Evolutionary conservation across 2,329 filamentous ascomycete genomes (phyloP), one percentile per base, ranked within the genome.

Genomic region (Neopestalotiopsis sp.): DNA sequence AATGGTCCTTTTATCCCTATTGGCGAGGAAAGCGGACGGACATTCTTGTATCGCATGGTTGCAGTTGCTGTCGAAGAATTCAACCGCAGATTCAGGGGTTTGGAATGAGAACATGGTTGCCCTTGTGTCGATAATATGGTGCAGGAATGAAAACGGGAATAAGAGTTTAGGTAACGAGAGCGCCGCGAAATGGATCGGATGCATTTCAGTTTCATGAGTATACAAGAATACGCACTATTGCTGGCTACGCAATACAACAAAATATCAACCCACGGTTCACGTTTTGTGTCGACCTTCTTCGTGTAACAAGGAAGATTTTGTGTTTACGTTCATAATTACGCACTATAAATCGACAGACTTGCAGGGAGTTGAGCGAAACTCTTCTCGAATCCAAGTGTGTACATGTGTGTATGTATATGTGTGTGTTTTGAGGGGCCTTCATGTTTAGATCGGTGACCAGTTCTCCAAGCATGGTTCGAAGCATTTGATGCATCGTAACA

Each of bases 1-100:
- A 97, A 97, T 78, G 96, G 96, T 0, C 96, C 96, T 2, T 99
- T 98, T 77, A 91, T 99, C 6, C 96, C 96, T 0, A 92, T 98
- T 5, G 91, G 90, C n/a, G 94, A 97, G 75, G 95, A 98, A 80
- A 93, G 91, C 67, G 86, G 88, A 38, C 81, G 90, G 57, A 84
- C 86, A 1, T 92, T 90, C 75, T 75, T 92, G 71, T 92, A 92
- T 79, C 84, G 83, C 73, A 91, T 90, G 86, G 85, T 92, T 69
- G 89, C 87, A 0, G 82, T 92, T 1, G 90, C 89, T 1, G 90
- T 91, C 59, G 88, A 90, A 75, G 89, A 91, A 81, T 92, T 90
- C 70, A 92, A 92, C 75, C 84, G 88, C 69, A 83, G 88, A 72
- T 91, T 88, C 72, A 84, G 82, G 75, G 82, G 82, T 10, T 74